Base-by-base conservation (phyloP, 306 rosid species). In the Hippophae tibetana region DNA sequence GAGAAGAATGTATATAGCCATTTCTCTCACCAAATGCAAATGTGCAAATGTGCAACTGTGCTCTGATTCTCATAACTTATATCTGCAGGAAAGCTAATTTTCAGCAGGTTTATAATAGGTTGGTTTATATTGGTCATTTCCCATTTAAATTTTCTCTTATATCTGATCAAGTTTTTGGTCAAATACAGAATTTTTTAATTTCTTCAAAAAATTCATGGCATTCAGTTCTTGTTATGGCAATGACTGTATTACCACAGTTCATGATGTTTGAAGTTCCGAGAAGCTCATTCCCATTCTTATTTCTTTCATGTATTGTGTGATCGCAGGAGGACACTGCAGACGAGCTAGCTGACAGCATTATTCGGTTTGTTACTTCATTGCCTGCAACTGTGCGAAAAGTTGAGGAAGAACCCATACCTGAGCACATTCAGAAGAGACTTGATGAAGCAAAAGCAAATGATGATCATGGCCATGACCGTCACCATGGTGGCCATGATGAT, bases 361-460 rank as follows among this genome's bases (percentile, higher is more conserved):
- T 80, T 58, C 76, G 64, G 55, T 92, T 92, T 52, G 87, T 92
- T 27, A 70, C 77, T 42, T 85, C 95, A 1, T 71, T 92, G 67
- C 98, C 98, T 7, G 74, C 82, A 59, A 52, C 98, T 43, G 74
- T 70, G 59, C 81, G 85, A 60, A 79, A 81, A 72, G 79, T 73
- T 18, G 85, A 71, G 49, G 76, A 85, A 63, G 93, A 87, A 71
- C 11, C 78, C 25, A 74, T 82, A 46, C 95, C 89, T 2, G 87
- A 85, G 47, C 95, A 81, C 70, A 69, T 83, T 51, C 86, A 85
- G 69, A 78, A 78, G 82, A 64, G 52, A 76, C 31, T 81, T 1
- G 83, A 81, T 68, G 92, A 85, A 68, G 85, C 87, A 14, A 63
- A 79, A 76, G 59, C 18, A 48, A 55, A 49, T 18, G 76, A 71